Base-by-base conservation (phyloP, 2,329 filamentous ascomycete genomes). In the Alternaria gansuensis region DNA sequence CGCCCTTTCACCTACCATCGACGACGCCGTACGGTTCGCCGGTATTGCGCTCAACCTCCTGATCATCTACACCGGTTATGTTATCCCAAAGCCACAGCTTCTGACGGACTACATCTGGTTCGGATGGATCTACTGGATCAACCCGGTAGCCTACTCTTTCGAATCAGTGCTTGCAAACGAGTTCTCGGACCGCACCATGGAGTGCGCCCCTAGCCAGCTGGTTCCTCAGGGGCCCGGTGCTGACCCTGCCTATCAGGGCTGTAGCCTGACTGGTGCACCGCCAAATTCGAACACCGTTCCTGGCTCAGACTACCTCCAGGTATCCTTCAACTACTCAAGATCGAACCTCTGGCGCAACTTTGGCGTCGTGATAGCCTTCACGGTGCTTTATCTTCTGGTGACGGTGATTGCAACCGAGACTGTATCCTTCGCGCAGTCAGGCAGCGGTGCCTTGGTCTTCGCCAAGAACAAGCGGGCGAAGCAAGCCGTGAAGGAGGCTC, bases 331-430 rank as follows among this genome's bases (percentile, higher is more conserved):
- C 43, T 89, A 88, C 67, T 82, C 82, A 0, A 79, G 86, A 17
- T 78, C 77, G 26, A 82, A 90, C 67, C 75, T 89, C 0, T 90
- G 88, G 82, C 87, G 91, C 3, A 93, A 94, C 73, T 92, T 91
- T 69, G 91, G 89, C 31, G 88, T 93, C 3, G 78, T 95, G 1
- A 87, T 93, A 65, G 91, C 89, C 0, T 95, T 92, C 65, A 85
- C 87, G 1, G 81, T 91, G 1, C 83, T 92, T 5, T 96, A 94
- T 70, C 85, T 96, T 11, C 65, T 88, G 10, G 77, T 94, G 29
- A 94, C 91, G 0, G 84, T 90, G 5, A 65, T 90, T 23, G 90
- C 88, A 1, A 88, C 89, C 14, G 91, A 96, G 68, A 66, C 85
- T 1, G 83, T 93, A 66, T 84, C 83, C 14, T 90, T 91, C 69